These are phyloP conservation scores for Serendipita sp. DNA, from an alignment of 768 basidiomycete genomes.

Conservation along the genomic window DNA sequence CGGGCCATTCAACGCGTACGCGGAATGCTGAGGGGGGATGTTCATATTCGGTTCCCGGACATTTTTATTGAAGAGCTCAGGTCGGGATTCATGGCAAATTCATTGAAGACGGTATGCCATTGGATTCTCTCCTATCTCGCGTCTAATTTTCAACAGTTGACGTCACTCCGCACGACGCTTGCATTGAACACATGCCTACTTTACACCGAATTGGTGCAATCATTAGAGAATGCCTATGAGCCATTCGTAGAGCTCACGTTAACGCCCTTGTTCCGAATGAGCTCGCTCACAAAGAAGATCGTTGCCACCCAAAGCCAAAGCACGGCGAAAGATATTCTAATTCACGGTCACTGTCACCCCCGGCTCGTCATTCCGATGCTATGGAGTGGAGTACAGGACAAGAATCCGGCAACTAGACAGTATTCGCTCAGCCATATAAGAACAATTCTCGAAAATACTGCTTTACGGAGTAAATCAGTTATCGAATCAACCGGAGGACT, in stretches of 20 bases:
- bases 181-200: constrained; percentile 61
- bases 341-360: constrained; percentile 53
- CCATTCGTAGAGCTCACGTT: constrained; percentile 64
- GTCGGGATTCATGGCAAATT: constrained; percentile 63
- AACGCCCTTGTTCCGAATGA: constrained; percentile 69
- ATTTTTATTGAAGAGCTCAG: constrained; percentile 62
- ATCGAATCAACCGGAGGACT: constrained; percentile 58
- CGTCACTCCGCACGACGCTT: constrained; percentile 84
- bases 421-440: constrained; percentile 57
- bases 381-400: constrained; percentile 57
- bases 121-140: constrained; percentile 7
- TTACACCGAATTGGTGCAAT: constrained; percentile 54
- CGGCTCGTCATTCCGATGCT: constrained; percentile 53
- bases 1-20: constrained; percentile 59
- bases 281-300: constrained; percentile 85
- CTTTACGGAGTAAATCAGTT: constrained; percentile 37
- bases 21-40: constrained; percentile 81
- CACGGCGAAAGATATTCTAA: constrained; percentile 50
- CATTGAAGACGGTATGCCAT: constrained; percentile 62
- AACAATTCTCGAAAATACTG: constrained; percentile 60
- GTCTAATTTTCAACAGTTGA: constrained; percentile 37
- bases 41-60: constrained; percentile 56
- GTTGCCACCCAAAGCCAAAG: constrained; percentile 74
- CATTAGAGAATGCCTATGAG: constrained; percentile 57
- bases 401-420: constrained; percentile 58